phyloP scores from a whole-genome alignment of 345 rosid genomes.

The Sonneratia alba region DNA sequence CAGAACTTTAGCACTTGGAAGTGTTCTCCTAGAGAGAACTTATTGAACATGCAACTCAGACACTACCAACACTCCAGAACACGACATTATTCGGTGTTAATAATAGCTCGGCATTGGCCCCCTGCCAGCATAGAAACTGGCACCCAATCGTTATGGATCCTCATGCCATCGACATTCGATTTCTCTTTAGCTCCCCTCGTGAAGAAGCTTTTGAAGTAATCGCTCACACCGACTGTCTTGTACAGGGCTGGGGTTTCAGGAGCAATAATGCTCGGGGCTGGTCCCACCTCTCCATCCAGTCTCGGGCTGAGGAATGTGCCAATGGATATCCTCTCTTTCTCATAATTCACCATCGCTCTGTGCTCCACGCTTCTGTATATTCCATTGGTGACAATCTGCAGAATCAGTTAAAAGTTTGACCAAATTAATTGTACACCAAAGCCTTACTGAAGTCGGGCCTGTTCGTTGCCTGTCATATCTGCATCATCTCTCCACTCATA shows the following conservation, averaged over 20 bases:
- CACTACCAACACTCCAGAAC: no score
- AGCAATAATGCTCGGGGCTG: not conserved
- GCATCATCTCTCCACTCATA: no score
- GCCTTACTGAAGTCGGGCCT: no score
- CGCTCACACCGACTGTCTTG: not conserved
- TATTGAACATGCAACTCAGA: no score
- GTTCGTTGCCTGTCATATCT: no score
- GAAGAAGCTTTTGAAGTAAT: conserved; percentile 2
- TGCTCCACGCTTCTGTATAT: conserved; percentile 1
- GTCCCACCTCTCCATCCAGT: conserved; percentile 3
- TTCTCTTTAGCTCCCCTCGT: not conserved
- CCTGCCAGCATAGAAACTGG: no score
- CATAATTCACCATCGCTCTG: not conserved
- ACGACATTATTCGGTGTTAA: no score
- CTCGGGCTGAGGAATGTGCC: conserved; percentile 4
- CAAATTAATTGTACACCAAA: not conserved
- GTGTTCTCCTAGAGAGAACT: no score
- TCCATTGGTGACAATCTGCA: not conserved
- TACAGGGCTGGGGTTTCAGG: conserved; percentile 1
- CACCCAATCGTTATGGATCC: not conserved
- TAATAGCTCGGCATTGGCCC: no score
- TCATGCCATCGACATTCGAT: not conserved
- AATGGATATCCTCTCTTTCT: conserved; percentile 2
- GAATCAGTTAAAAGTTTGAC: not conserved
- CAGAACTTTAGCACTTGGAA: no score